A percentile compares a stretch with the other conserved stretches of the same genome.
Conservation (phyloP, 139 green algal genomes). For the Eudorina sp. region DNA sequence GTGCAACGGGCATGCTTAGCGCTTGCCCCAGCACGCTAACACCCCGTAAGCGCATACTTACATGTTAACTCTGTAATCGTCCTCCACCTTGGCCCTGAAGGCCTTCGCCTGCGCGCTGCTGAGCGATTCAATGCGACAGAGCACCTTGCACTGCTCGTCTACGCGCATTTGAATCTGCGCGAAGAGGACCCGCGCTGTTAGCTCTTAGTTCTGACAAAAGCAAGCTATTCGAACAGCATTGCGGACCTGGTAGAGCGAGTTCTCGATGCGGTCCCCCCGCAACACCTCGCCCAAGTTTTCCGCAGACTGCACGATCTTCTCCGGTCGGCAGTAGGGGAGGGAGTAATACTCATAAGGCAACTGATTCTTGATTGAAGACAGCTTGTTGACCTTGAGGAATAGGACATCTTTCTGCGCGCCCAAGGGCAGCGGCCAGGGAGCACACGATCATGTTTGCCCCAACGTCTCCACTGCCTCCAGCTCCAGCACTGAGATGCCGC, state of each 20-base stretch:
- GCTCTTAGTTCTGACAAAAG: not conserved
- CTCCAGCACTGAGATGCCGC: not conserved
- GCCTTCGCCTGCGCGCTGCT: conserved; percentile 80
- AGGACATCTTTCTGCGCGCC: conserved; percentile 84
- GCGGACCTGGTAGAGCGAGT: conserved; percentile 91
- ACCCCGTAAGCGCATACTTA: conserved; percentile 51
- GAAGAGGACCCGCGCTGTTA: not conserved
- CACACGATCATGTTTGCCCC: conserved; percentile 25
- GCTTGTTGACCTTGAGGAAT: conserved; percentile 96
- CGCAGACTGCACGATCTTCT: conserved; percentile 89
- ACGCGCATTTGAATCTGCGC: conserved; percentile 91
- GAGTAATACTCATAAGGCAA: conserved; percentile 99
- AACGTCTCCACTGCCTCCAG: not conserved
- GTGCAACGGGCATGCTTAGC: conserved; percentile 43
- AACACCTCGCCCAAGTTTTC: conserved; percentile 99
- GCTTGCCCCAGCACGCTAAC: not conserved
- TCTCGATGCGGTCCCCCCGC: conserved; percentile 97
- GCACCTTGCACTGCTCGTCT: conserved; percentile 95
- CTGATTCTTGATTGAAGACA: conserved; percentile 92
- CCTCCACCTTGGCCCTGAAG: conserved; percentile 89
- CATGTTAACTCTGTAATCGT: conserved; percentile 99
- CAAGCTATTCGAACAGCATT: not conserved
- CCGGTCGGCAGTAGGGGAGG: conserved; percentile 95
- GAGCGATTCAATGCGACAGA: conserved; percentile 90
- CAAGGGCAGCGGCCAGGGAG: not conserved